These are phyloP conservation scores for Pseudopyrenochaeta lycopersici DNA, from an alignment of 2,329 filamentous ascomycete species.

Conservation along the genomic window DNA sequence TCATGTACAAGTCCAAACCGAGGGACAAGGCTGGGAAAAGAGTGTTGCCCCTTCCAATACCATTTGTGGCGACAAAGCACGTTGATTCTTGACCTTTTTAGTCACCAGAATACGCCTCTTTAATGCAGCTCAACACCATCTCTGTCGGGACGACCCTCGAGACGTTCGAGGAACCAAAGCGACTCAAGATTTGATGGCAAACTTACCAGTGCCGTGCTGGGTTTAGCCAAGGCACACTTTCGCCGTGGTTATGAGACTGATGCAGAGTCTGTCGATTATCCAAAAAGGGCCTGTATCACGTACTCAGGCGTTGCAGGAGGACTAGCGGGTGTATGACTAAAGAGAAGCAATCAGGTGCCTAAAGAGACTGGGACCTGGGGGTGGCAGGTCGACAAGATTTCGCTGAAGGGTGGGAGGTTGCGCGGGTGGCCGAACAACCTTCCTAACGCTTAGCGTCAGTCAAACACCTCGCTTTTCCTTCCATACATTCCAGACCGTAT, in stretches of 20 bases:
- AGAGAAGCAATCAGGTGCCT: neutral
- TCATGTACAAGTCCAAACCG: neutral
- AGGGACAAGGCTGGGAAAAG: neutral
- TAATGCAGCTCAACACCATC: neutral
- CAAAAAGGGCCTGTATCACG: neutral
- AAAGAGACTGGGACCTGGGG: neutral
- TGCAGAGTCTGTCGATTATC: neutral
- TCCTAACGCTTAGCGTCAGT: slow-evolving; percentile 12
- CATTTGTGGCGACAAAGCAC: neutral
- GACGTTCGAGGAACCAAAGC: neutral
- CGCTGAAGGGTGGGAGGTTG: neutral
- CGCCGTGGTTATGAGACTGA: neutral
- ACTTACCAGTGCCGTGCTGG: neutral
- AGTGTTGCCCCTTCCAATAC: neutral
- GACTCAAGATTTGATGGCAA: neutral
- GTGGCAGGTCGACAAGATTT: neutral
- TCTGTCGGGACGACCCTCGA: neutral
- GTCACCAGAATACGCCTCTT: neutral
- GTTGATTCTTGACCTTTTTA: neutral
- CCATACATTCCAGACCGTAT: slow-evolving; percentile 4
- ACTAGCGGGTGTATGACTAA: neutral
- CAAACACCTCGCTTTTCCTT: slow-evolving; percentile 2
- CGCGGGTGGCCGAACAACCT: neutral
- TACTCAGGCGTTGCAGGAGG: neutral
- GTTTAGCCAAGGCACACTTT: neutral